Conservation (phyloP, 495 filamentous ascomycete genomes). For the Penicillium samsonianum region DNA sequence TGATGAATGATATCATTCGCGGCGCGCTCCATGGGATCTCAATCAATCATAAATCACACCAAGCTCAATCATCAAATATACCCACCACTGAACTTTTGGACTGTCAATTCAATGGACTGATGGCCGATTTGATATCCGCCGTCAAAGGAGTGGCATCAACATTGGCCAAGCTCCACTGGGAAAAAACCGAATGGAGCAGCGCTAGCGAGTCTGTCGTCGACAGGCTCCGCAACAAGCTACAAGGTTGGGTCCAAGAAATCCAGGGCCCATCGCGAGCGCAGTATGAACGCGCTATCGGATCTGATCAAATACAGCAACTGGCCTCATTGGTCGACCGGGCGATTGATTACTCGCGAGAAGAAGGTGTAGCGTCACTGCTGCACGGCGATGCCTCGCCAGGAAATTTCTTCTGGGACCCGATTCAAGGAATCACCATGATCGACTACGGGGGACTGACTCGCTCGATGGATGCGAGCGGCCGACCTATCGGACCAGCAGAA, state of each 20-base stretch:
- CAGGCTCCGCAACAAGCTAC: constrained; percentile 1
- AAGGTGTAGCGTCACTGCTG: constrained; percentile 1
- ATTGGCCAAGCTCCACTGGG: not conserved
- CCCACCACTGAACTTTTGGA: not conserved
- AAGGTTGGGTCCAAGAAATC: not conserved
- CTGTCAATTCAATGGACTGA: not conserved
- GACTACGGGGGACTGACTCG: constrained; percentile 2
- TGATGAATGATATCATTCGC: constrained; percentile 2
- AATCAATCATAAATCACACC: not conserved
- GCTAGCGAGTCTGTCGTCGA: not conserved
- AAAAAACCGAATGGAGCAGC: not conserved
- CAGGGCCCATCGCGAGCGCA: not conserved
- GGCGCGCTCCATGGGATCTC: not conserved
- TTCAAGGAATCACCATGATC: constrained; percentile 3
- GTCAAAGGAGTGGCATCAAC: constrained; percentile 1
- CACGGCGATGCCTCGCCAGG: not conserved
- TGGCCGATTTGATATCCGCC: not conserved
- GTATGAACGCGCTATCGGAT: not conserved
- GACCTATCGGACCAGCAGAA: constrained; percentile 1
- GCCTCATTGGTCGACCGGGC: not conserved
- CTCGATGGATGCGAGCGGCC: not conserved
- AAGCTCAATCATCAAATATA: not conserved
- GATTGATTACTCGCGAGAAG: not conserved
- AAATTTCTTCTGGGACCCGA: not conserved
- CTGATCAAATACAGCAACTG: not conserved